A percentile compares a stretch with the other conserved stretches of the same genome.
Conservation (phyloP, 345 rosid species). For the Nasturtium officinale region DNA sequence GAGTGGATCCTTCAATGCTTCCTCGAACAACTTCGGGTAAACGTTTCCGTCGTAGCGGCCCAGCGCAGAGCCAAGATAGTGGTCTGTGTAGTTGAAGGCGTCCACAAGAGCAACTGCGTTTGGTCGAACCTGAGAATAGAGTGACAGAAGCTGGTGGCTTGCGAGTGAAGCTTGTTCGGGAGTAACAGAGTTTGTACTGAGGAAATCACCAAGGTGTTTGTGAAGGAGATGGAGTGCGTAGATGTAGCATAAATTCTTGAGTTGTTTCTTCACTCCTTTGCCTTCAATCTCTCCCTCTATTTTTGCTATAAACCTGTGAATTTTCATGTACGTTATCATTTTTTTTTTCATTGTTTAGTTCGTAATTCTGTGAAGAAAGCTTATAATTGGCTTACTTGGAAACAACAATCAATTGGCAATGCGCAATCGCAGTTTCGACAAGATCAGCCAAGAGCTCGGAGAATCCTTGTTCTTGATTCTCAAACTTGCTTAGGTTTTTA, state of each 20-base stretch:
- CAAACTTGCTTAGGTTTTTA: constrained; percentile 59
- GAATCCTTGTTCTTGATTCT: constrained; percentile 79
- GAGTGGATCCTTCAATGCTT: constrained; percentile 87
- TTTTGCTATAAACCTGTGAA: constrained; percentile 74
- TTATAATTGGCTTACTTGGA: constrained; percentile 63
- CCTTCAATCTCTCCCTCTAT: constrained; percentile 61
- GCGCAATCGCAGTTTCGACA: constrained; percentile 73
- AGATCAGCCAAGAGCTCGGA: constrained; percentile 67
- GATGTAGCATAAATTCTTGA: constrained; percentile 59
- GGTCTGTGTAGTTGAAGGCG: constrained; percentile 79
- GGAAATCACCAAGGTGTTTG: constrained; percentile 77
- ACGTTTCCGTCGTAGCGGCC: constrained; percentile 85
- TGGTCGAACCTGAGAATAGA: constrained; percentile 74
- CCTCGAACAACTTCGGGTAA: constrained; percentile 76
- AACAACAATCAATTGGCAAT: constrained; percentile 87
- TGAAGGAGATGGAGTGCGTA: constrained; percentile 68
- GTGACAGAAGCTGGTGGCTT: constrained; percentile 63
- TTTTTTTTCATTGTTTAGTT: neutral
- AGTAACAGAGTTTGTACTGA: constrained; percentile 65
- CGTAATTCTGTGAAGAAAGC: constrained; percentile 4
- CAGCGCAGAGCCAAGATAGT: constrained; percentile 69
- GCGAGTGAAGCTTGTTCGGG: constrained; percentile 74
- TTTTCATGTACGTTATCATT: neutral
- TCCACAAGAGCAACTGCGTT: constrained; percentile 81
- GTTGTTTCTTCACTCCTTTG: constrained; percentile 65